Percentiles rank a stretch among this genome's conserved stretches.
phyloP scores from a whole-genome alignment of 2,329 filamentous ascomycete species.

The Hirsutella thompsonii region DNA sequence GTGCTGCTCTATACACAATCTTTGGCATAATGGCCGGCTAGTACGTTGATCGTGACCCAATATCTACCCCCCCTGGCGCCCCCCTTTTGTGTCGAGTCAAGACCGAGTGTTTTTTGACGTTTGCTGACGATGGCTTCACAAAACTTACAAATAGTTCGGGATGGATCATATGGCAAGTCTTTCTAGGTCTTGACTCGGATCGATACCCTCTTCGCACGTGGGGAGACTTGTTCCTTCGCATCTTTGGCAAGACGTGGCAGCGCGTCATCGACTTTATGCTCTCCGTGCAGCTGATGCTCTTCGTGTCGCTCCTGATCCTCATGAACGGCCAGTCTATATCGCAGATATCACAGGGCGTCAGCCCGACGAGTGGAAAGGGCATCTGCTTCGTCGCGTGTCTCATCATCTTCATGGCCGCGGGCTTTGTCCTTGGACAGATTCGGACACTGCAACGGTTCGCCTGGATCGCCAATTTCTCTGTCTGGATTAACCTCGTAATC shows the following conservation, averaged over 20 bases:
- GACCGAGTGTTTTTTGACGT: no score
- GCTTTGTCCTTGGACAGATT: slow-evolving; percentile 41
- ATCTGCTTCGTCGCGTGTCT: slow-evolving; percentile 40
- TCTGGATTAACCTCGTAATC: slow-evolving; percentile 42
- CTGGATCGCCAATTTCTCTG: slow-evolving; percentile 40
- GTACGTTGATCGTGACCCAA: slow-evolving; percentile 1
- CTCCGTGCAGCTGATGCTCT: slow-evolving; percentile 32
- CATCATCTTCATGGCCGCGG: slow-evolving; percentile 33
- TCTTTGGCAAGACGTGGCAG: slow-evolving; percentile 28
- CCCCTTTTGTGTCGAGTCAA: no score
- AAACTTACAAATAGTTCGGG: slow-evolving; percentile 27
- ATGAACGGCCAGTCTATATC: slow-evolving; percentile 40
- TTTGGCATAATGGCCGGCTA: slow-evolving; percentile 13
- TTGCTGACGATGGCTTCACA: slow-evolving; percentile 10
- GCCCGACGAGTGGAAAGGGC: slow-evolving; percentile 9
- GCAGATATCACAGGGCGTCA: slow-evolving; percentile 28
- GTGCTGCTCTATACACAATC: slow-evolving; percentile 27
- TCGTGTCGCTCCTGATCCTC: slow-evolving; percentile 37
- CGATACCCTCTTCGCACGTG: slow-evolving; percentile 31
- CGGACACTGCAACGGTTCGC: slow-evolving; percentile 38
- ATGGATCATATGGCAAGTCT: slow-evolving; percentile 29
- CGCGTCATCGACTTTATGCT: slow-evolving; percentile 34
- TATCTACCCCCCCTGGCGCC: neutral
- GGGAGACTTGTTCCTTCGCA: slow-evolving; percentile 32
- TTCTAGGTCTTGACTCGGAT: slow-evolving; percentile 30